Percentiles rank a stretch among this genome's conserved stretches.
Evolutionary conservation across 345 rosid species (phyloP).

Genomic region (Eutrema japonicum): DNA sequence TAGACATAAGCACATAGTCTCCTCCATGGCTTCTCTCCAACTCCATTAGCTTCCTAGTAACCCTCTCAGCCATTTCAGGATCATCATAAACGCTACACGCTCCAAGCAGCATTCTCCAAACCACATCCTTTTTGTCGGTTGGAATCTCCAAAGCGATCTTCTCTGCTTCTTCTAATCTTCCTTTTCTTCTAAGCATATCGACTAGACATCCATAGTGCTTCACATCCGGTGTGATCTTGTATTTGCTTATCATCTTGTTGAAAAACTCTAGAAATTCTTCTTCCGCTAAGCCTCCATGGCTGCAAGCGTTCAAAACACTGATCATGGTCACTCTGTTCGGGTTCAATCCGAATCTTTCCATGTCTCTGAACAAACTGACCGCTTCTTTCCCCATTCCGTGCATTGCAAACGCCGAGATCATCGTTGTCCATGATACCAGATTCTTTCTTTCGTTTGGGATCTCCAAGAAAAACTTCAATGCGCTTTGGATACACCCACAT

Average conservation of each 20-base stretch:
- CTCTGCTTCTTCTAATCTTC: slow-evolving; percentile 83
- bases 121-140: slow-evolving; percentile 51
- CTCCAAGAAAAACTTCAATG: slow-evolving; percentile 59
- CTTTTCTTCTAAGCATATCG: slow-evolving; percentile 82
- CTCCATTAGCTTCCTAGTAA: slow-evolving; percentile 67
- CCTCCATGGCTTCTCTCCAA: slow-evolving; percentile 75
- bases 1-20: slow-evolving; percentile 77
- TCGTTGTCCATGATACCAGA: slow-evolving; percentile 81
- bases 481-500: slow-evolving; percentile 71
- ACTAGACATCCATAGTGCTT: slow-evolving; percentile 82
- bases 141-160: slow-evolving; percentile 67
- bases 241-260: slow-evolving; percentile 56
- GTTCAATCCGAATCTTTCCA: slow-evolving; percentile 60
- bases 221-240: slow-evolving; percentile 57
- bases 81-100: slow-evolving; percentile 82
- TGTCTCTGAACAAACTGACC: slow-evolving; percentile 52
- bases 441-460: slow-evolving; percentile 52
- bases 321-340: slow-evolving; percentile 76
- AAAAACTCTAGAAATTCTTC: slow-evolving; percentile 64
- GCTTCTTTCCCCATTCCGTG: slow-evolving; percentile 89
- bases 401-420: slow-evolving; percentile 82
- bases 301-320: slow-evolving; percentile 80
- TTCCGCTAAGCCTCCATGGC: slow-evolving; percentile 85
- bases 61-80: slow-evolving; percentile 70
- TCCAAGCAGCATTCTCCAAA: slow-evolving; percentile 86